Evolutionary conservation across 768 basidiomycete genomes (phyloP).

Genomic region (Termitomyces sp.): DNA sequence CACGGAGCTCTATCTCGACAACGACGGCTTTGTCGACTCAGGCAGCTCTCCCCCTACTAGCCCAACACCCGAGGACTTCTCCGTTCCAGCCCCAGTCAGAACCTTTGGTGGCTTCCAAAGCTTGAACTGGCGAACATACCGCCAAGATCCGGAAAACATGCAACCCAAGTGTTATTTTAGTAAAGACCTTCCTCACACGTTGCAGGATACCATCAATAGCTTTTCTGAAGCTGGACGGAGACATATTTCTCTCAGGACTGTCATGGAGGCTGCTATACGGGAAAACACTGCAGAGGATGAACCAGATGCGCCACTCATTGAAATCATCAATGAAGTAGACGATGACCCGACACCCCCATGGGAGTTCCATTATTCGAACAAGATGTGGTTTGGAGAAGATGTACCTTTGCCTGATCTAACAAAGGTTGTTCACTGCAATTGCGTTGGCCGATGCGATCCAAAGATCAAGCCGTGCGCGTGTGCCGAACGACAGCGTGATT

Average conservation of each 20-base stretch:
- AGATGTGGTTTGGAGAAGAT: slow-evolving; percentile 68
- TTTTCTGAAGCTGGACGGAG: slow-evolving; percentile 38
- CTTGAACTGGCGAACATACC: slow-evolving; percentile 36
- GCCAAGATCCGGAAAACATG: slow-evolving; percentile 31
- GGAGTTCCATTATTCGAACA: slow-evolving; percentile 88
- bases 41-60: slow-evolving; percentile 10
- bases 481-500: slow-evolving; percentile 50
- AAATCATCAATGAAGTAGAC: slow-evolving; percentile 67
- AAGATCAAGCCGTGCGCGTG: slow-evolving; percentile 73
- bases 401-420: slow-evolving; percentile 64
- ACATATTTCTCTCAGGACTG: slow-evolving; percentile 40
- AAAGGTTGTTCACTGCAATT: slow-evolving; percentile 65
- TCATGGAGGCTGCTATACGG: slow-evolving; percentile 65
- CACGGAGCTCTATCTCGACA: slow-evolving; percentile 1
- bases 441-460: slow-evolving; percentile 73
- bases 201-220: slow-evolving; percentile 67
- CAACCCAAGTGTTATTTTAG: slow-evolving; percentile 32
- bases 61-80: slow-evolving; percentile 9
- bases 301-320: slow-evolving; percentile 64
- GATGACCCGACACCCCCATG: slow-evolving; percentile 69
- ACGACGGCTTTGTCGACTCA: slow-evolving; percentile 1
- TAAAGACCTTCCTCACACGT: slow-evolving; percentile 53
- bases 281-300: slow-evolving; percentile 68
- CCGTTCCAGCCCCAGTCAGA: slow-evolving; percentile 5
- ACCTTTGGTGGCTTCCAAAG: slow-evolving; percentile 31